Evolutionary conservation across 2,329 filamentous ascomycete species (phyloP), one percentile per base, ranked within the genome.

Genomic region (Ophiostoma triangulosporum): DNA sequence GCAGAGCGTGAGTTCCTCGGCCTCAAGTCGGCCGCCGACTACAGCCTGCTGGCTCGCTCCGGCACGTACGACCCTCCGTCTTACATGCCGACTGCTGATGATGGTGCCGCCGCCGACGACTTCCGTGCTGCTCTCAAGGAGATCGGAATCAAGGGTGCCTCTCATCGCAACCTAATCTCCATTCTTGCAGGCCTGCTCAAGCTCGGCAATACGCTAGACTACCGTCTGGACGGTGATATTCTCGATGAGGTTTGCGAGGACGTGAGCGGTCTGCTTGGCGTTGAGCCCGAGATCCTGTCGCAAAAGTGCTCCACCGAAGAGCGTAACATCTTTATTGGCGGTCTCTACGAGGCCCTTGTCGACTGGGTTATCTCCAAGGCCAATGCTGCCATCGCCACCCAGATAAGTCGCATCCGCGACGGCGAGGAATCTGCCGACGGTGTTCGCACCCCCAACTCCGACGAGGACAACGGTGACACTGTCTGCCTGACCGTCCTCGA

Each of bases 281-380:
- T 98, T 51, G 88, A 96, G 33, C 87, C 90, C 0, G 88, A 95
- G 43, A 76, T 90, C 1, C 78, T 98, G 7, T 71, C 84, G 38
- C 78, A 78, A 51, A 84, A 91, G 62, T 88, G 88, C 66, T 85
- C 82, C 56, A 94, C 89, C 0, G 81, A 90, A 56, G 93, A 97
- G 56, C 82, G 93, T 9, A 80, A 84, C 62, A 81, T 86, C 2
- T 72, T 96, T 38, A 86, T 97, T 56, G 84, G 82, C 12, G 90
- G 88, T 2, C 74, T 97, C 15, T 98, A 98, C 63, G 93, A 98
- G 68, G 84, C 90, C 12, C 73, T 97, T 26, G 89, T 98, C 0
- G 93, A 97, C 64, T 97, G 89, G 86, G 86, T 98, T 14, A 84
- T 98, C 57, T 72, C 75, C 54, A 93, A 90, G 64, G 91, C 90